phyloP scores from a whole-genome alignment of 108 stramenopile species.

The Nitzschia sp. region DNA sequence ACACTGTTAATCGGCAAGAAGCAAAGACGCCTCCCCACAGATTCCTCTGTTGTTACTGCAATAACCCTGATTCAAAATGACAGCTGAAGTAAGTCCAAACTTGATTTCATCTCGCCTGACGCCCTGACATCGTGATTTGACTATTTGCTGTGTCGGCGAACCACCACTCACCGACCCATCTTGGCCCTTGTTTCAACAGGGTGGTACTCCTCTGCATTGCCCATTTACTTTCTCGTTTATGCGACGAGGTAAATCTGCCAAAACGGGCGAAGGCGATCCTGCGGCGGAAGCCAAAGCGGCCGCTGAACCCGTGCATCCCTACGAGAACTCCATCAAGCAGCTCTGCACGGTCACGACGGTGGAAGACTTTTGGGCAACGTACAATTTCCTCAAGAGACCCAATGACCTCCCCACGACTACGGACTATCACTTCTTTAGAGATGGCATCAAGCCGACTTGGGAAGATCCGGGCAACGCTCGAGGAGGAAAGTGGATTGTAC shows the following conservation, averaged over 20 bases:
- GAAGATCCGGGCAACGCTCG: conserved; percentile 88
- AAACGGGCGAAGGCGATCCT: conserved; percentile 21
- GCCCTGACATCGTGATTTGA: too few species aligned
- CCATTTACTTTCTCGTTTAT: conserved; percentile 77
- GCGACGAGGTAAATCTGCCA: conserved; percentile 63
- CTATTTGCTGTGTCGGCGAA: too few species aligned
- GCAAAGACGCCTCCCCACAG: too few species aligned
- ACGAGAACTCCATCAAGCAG: conserved; percentile 84
- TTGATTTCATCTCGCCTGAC: too few species aligned
- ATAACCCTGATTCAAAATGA: too few species aligned
- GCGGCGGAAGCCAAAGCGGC: conserved; percentile 35
- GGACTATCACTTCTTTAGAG: conserved; percentile 94
- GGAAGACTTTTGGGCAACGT: conserved; percentile 92
- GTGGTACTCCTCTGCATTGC: conserved; percentile 47
- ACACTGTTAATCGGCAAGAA: too few species aligned
- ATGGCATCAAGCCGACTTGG: conserved; percentile 97
- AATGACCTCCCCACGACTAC: conserved; percentile 79
- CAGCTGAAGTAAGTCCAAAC: too few species aligned
- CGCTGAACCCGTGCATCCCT: conserved; percentile 45
- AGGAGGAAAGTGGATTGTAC: conserved; percentile 96
- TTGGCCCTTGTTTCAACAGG: neutral
- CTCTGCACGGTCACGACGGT: conserved; percentile 88
- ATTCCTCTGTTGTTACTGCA: too few species aligned
- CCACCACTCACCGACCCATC: neutral
- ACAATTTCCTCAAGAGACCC: conserved; percentile 88